Conservation (phyloP, 495 filamentous ascomycete genomes). For the Choiromyces venosus region DNA sequence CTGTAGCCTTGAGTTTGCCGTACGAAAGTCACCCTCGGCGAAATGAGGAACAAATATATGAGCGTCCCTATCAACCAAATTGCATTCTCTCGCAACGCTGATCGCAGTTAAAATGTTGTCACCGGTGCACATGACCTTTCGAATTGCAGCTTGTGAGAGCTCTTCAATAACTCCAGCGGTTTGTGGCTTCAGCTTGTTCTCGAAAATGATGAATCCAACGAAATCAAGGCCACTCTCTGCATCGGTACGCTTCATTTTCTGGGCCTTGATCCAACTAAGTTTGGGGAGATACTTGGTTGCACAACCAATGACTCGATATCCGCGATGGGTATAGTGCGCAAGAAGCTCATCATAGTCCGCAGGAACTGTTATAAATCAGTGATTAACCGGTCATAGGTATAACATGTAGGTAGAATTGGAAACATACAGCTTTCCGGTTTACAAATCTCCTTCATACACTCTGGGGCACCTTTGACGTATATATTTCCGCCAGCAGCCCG, state of each 20-base stretch:
- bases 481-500: constrained; percentile 71
- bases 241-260: constrained; percentile 81
- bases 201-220: constrained; percentile 94
- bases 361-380: constrained; percentile 57
- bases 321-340: constrained; percentile 84
- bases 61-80: constrained; percentile 68
- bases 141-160: constrained; percentile 76
- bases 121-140: constrained; percentile 93
- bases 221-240: constrained; percentile 80
- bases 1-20: constrained; percentile 61
- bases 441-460: constrained; percentile 93
- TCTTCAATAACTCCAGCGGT: constrained; percentile 74
- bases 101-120: constrained; percentile 98
- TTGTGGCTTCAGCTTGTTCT: constrained; percentile 91
- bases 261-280: constrained; percentile 85
- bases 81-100: constrained; percentile 90
- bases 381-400: background rate
- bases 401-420: background rate
- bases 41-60: constrained; percentile 93
- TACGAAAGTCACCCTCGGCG: constrained; percentile 62
- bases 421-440: constrained; percentile 66
- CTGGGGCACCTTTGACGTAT: constrained; percentile 95
- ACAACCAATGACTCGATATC: constrained; percentile 96
- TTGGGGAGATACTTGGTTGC: constrained; percentile 81
- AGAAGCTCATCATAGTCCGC: constrained; percentile 82